Percentiles rank a stretch among this genome's conserved stretches.
Evolutionary conservation across 2,329 filamentous ascomycete species (phyloP).

Genomic region (Escovopsis sp.): DNA sequence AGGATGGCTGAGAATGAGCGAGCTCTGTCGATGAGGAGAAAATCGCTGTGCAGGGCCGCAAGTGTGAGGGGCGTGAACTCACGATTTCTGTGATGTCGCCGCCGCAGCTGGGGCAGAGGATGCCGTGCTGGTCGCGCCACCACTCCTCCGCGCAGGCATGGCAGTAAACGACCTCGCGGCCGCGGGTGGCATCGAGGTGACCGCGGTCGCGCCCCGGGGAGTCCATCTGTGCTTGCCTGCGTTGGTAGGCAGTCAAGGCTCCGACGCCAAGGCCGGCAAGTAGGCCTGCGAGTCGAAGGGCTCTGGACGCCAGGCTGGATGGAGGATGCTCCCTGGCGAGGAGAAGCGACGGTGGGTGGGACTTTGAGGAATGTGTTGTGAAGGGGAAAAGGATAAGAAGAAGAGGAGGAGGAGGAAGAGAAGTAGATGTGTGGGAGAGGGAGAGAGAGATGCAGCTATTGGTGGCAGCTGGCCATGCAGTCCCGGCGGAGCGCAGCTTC

Average conservation of each 20-base stretch:
- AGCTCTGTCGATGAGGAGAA: no score
- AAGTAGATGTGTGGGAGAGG: no score
- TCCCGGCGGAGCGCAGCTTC: not conserved
- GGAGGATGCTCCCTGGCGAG: conserved; percentile 6
- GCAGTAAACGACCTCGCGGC: conserved; percentile 68
- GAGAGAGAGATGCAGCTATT: no score
- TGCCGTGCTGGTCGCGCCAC: conserved; percentile 52
- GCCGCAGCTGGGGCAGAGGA: conserved; percentile 63
- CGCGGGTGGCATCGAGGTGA: conserved; percentile 34
- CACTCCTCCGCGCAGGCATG: conserved; percentile 71
- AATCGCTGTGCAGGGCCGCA: no score
- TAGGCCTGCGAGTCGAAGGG: conserved; percentile 37
- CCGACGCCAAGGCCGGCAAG: conserved; percentile 43
- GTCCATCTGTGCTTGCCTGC: conserved; percentile 28
- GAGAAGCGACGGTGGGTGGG: no score
- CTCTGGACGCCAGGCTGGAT: conserved; percentile 39
- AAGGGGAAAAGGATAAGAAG: no score
- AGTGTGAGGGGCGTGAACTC: conserved; percentile 19
- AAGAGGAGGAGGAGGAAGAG: no score
- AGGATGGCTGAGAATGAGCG: no score
- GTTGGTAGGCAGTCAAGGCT: conserved; percentile 39
- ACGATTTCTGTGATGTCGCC: conserved; percentile 80
- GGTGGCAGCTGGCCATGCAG: no score
- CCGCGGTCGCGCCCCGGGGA: conserved; percentile 12
- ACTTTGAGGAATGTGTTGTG: no score